A percentile compares a stretch with the other conserved stretches of the same genome.
Evolutionary conservation across 75 land plant genomes (phyloP).

Genomic region (Azolla pinnata): DNA sequence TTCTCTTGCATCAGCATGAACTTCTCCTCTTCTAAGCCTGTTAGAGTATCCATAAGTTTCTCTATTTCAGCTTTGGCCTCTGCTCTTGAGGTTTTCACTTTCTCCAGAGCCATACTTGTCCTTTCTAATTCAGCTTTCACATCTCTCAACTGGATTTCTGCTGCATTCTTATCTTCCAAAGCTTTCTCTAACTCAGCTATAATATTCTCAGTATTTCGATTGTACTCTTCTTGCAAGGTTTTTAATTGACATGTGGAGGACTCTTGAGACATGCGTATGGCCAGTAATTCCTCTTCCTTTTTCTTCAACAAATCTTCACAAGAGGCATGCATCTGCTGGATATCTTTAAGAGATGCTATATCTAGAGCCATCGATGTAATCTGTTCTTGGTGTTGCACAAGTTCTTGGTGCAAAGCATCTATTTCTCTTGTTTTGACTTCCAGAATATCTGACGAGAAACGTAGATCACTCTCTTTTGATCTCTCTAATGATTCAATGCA

Average conservation of each 20-base stretch:
- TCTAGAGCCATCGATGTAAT: background rate
- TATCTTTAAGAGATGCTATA: background rate
- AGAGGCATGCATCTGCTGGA: background rate
- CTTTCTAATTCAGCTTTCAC: constrained; percentile 6
- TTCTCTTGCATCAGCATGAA: background rate
- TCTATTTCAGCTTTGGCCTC: background rate
- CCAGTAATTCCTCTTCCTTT: constrained; percentile 4
- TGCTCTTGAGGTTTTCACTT: background rate
- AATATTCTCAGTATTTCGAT: background rate
- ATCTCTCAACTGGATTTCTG: constrained; percentile 5
- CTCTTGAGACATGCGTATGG: background rate
- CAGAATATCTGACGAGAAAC: background rate
- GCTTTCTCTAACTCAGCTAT: background rate
- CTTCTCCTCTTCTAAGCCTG: constrained; percentile 6
- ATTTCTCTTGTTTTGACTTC: background rate
- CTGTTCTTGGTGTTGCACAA: background rate
- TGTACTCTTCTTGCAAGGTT: background rate
- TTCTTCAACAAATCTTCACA: background rate
- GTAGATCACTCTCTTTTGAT: background rate
- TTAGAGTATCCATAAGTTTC: background rate
- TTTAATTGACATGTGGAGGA: background rate
- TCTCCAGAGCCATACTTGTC: background rate
- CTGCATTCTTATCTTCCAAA: background rate
- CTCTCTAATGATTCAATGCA: background rate
- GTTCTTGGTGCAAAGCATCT: background rate